Evolutionary conservation across 331 rosid species (phyloP), one percentile per base, ranked within the genome.

Genomic region (Pyrus hybrid): DNA sequence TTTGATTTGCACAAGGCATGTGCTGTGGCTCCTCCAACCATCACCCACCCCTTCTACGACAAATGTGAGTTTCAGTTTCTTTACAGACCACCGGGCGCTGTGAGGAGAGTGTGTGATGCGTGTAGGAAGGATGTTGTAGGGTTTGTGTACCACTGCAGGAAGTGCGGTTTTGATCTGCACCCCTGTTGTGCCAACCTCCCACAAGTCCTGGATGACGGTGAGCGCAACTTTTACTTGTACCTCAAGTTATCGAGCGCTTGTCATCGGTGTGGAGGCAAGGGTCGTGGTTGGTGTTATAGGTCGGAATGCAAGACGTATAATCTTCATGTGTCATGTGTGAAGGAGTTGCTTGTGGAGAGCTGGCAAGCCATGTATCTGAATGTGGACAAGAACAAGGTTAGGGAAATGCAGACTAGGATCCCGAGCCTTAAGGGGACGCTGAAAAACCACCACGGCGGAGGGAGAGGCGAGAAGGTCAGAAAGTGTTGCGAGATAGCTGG

Each of bases 151-250:
- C 84, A 87, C 70, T 85, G 89, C 86, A 63, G 67, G 58, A 30
- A 76, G 65, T 83, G 87, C 5, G 89, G 66, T 5, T 83, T 87
- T 20, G 91, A 87, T 76, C 82, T 87, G 3, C 91, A 87, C 73
- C 91, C 91, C 37, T 83, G 87, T 65, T 87, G 89, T 64, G 86
- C 87, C 13, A 84, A 80, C 53, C 89, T 87, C 13, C 87, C 89
- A 5, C 82, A 79, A 64, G 87, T 84, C 66, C 84, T 85, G 2
- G 76, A 87, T 9, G 91, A 83, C 33, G 87, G 85, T 6, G 60
- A 80, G 57, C 80, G 37, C 72, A 56, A 77, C 62, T 84, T 87
- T 33, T 82, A 82, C 79, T 72, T 87, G 72, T 76, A 80, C 67
- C 17, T 43, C 68, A 87, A 85, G 87, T 68, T 87, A 43, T 75